Base-by-base conservation (phyloP, 148 eudicot species). In the Beta vulgaris region DNA sequence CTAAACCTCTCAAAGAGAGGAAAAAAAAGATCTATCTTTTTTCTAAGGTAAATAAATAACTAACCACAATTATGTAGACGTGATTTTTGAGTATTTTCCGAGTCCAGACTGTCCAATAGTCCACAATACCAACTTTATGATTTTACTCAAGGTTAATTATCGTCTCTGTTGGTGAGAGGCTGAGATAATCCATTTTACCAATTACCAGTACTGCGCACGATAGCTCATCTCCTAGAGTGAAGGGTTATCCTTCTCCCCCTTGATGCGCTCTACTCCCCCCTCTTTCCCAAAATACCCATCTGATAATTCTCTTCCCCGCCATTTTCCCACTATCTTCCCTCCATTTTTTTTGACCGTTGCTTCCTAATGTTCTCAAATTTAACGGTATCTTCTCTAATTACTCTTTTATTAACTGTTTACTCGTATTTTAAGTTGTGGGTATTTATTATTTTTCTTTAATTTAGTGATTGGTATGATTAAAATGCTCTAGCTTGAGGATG, bases 231-330 rank as follows among this genome's bases (percentile, higher is more conserved):
- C 48, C 36, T 2, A 72, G 66, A 18, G 75, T 29, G 7, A 32
- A 72, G 23, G 57, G 26, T 55, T 66, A 66, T 29, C 34, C 73
- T 73, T 18, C 40, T 73, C 77, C 68, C 73, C 68, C 43, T 60
- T 25, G 57, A 70, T 77, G 80, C 80, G 62, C 75, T 60, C 75
- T 77, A 77, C 80, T 71, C 76, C 81, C 61, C 79, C 60, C 29
- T 2, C 53, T 18, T 12, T 40, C 31, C 60, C 18, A 72, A 54
- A 11, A 37, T 35, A 32, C 60, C 1, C n/a, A 60, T 2, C 57
- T n/a, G n/a, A n/a, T n/a, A n/a, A n/a, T n/a, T 11, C 26, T 28
- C 26, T 36, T 62, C 70, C 81, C 81, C 81, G 81, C 81, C 81
- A 73, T 73, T 78, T 73, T 55, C 4, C 65, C 49, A 35, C 49